These are phyloP conservation scores for Pythium phragmitis DNA, from an alignment of 352 stramenopile genomes.

Conservation along the genomic window DNA sequence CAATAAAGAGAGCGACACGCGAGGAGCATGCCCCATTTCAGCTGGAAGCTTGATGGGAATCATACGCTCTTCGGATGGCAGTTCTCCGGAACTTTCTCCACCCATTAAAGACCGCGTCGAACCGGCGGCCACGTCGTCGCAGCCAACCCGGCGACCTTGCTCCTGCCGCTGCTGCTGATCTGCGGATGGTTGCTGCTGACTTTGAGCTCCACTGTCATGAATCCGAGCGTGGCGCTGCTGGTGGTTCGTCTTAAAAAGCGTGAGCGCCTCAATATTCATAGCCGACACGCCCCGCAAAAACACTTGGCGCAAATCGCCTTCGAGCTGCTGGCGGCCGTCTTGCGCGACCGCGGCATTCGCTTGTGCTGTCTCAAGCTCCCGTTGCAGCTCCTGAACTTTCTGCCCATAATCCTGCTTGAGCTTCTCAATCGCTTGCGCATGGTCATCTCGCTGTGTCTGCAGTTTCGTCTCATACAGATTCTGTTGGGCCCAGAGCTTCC, in stretches of 20 bases:
- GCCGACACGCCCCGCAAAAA: conserved; percentile 70
- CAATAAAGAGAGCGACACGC: not conserved
- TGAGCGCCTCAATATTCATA: conserved; percentile 78
- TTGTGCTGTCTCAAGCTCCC: conserved; percentile 42
- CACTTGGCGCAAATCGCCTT: conserved; percentile 63
- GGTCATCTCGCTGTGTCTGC: conserved; percentile 1
- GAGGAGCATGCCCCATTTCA: conserved; percentile 7
- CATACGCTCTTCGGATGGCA: conserved; percentile 25
- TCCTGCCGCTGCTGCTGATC: too few relatives aligned
- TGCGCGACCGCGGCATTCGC: conserved; percentile 34
- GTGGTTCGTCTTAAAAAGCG: conserved; percentile 57
- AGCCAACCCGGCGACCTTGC: too few relatives aligned
- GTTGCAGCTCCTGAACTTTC: conserved; percentile 32
- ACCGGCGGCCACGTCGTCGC: too few relatives aligned
- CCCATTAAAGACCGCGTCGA: not conserved
- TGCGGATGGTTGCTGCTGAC: too few relatives aligned
- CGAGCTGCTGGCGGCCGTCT: conserved; percentile 44
- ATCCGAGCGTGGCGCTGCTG: conserved; percentile 20
- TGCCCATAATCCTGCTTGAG: not conserved
- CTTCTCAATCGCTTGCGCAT: not conserved
- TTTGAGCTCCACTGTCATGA: not conserved
- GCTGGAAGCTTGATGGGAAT: conserved; percentile 16
- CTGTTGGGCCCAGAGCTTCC: conserved; percentile 21
- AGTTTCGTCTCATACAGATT: conserved; percentile 13
- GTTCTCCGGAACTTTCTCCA: conserved; percentile 15